A percentile compares a stretch with the other conserved stretches of the same genome.
Conservation (phyloP, 2,329 filamentous ascomycete species). For the Cryoendolithus antarcticus region DNA sequence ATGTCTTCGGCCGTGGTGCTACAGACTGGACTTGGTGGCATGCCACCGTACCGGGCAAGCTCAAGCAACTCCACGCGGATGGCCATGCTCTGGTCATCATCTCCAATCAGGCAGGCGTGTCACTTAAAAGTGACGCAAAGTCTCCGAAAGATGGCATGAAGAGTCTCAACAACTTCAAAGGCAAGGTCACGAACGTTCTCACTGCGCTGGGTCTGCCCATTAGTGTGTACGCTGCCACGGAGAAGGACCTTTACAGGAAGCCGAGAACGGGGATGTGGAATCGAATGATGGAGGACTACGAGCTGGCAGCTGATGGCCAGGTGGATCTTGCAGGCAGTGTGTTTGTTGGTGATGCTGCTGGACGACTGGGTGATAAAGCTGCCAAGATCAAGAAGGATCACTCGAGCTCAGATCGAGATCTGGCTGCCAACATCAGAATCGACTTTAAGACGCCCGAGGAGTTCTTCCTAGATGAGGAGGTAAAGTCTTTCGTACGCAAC, state of each 20-base stretch:
- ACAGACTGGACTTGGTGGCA: constrained; percentile 96
- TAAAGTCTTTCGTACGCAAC: constrained; percentile 52
- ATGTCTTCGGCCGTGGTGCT: constrained; percentile 57
- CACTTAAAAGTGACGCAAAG: constrained; percentile 59
- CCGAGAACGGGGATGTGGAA: constrained; percentile 84
- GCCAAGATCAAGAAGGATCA: constrained; percentile 40
- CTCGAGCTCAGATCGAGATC: constrained; percentile 54
- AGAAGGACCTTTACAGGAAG: constrained; percentile 71
- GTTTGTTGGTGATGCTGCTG: constrained; percentile 77
- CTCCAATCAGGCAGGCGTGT: constrained; percentile 80
- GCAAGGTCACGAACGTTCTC: constrained; percentile 60
- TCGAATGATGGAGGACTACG: constrained; percentile 43
- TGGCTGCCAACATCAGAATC: constrained; percentile 75
- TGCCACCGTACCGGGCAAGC: constrained; percentile 49
- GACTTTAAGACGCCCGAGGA: constrained; percentile 80
- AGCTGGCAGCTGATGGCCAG: constrained; percentile 36
- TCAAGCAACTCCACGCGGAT: constrained; percentile 58
- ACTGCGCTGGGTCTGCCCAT: constrained; percentile 61
- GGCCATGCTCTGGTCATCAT: constrained; percentile 68
- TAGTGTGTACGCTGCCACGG: constrained; percentile 75
- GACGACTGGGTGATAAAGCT: constrained; percentile 19
- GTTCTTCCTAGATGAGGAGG: constrained; percentile 62
- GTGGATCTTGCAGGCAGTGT: constrained; percentile 62
- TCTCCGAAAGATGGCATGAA: constrained; percentile 53
- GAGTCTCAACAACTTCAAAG: constrained; percentile 68